Percentiles rank a stretch among this genome's conserved stretches.
Evolutionary conservation across 2,329 filamentous ascomycete species (phyloP).

Genomic region (Epichloe amarillans): DNA sequence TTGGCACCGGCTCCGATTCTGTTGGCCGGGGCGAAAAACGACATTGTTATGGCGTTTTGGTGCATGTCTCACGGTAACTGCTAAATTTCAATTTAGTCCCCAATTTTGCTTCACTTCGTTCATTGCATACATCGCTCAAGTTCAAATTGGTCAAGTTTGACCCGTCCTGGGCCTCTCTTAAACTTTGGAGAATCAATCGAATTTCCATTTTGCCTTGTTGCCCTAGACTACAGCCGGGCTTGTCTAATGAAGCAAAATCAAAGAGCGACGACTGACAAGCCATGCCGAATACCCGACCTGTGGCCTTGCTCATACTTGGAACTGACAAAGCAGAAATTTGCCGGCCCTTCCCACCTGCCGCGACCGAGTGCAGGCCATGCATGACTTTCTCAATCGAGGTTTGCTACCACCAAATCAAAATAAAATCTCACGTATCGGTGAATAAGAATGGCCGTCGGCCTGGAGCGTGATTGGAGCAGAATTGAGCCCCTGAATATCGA

Average conservation of each 20-base stretch:
- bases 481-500: conserved; percentile 19
- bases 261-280: conserved; percentile 23
- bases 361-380: conserved; percentile 3
- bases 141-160: neutral
- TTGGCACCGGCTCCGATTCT: neutral
- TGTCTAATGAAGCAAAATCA: conserved; percentile 16
- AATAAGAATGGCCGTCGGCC: conserved; percentile 15
- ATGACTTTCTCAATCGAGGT: neutral
- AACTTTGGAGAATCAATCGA: neutral
- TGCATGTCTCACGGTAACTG: neutral
- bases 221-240: conserved; percentile 22
- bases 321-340: conserved; percentile 7
- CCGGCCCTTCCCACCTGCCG: conserved; percentile 1
- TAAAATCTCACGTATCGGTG: conserved; percentile 14
- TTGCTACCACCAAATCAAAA: conserved; percentile 9
- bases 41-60: neutral
- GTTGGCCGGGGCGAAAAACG: neutral
- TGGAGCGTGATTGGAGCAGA: conserved; percentile 14
- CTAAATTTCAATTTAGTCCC: neutral
- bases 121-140: neutral
- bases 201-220: conserved; percentile 9
- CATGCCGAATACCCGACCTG: conserved; percentile 16
- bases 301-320: conserved; percentile 15
- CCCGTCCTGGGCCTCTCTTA: neutral
- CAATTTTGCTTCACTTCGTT: neutral